Conservation (phyloP, 257 asterid genomes). For the Ligustrum vulgare region DNA sequence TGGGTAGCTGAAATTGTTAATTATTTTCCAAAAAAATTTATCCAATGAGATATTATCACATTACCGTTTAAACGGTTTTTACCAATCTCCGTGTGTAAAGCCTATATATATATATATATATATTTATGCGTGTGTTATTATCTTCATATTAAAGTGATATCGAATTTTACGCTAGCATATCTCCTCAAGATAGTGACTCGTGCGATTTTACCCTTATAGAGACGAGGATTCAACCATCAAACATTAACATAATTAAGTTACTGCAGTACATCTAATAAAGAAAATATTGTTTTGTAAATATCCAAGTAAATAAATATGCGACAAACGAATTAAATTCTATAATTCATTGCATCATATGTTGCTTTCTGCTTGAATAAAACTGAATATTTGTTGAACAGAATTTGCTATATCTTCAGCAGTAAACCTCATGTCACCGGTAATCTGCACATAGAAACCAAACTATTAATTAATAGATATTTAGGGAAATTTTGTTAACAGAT, state of each 20-base stretch:
- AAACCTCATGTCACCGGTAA: slow-evolving; percentile 65
- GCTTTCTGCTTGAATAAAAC: slow-evolving; percentile 67
- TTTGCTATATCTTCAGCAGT: slow-evolving; percentile 90
- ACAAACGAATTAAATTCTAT: neutral
- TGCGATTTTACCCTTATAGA: neutral
- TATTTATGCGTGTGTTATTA: too few species aligned
- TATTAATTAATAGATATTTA: neutral
- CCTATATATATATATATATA: too few species aligned
- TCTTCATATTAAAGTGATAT: too few species aligned
- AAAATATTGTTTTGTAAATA: neutral
- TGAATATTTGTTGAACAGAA: slow-evolving; percentile 87
- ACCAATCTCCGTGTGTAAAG: too few species aligned
- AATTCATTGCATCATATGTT: slow-evolving; percentile 30
- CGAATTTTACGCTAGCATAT: too few species aligned
- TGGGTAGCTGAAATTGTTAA: too few species aligned
- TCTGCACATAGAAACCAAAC: slow-evolving; percentile 40
- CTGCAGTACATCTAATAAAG: neutral
- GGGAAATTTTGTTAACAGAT: neutral
- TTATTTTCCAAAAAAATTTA: too few species aligned
- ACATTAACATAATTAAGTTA: neutral
- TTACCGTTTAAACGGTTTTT: too few species aligned
- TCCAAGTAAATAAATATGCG: neutral
- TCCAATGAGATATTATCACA: too few species aligned
- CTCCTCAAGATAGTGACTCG: too few species aligned
- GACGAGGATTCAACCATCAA: neutral